These are phyloP conservation scores for Mycena citricolor DNA, from an alignment of 1,284 basidiomycete genomes.

Conservation along the genomic window DNA sequence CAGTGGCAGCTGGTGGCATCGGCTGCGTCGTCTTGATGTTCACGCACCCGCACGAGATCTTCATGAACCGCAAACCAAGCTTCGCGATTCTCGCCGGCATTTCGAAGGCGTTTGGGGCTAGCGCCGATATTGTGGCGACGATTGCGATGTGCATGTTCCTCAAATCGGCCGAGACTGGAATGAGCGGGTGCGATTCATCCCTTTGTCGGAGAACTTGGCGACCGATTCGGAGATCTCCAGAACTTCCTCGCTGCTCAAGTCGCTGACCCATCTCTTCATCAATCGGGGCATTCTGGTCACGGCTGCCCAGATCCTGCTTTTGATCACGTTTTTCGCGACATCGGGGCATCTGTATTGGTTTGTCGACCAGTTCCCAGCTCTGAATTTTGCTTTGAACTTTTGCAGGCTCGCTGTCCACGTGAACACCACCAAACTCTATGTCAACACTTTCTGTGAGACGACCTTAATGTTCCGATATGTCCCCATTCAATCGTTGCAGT, in stretches of 20 bases:
- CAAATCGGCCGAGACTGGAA: slow-evolving; percentile 34
- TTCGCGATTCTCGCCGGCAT: slow-evolving; percentile 43
- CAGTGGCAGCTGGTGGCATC: slow-evolving; percentile 7
- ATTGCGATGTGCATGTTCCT: slow-evolving; percentile 41
- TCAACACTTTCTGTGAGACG: slow-evolving; percentile 39
- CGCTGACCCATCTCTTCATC: slow-evolving; percentile 35
- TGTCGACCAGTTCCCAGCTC: slow-evolving; percentile 5
- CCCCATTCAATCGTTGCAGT: slow-evolving; percentile 6
- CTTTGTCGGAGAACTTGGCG: background rate
- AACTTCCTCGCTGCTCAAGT: slow-evolving; percentile 35
- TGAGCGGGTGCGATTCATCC: slow-evolving; percentile 29
- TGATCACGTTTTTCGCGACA: slow-evolving; percentile 35
- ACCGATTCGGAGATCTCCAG: too few species aligned
- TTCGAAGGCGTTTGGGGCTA: slow-evolving; percentile 42
- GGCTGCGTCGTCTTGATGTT: slow-evolving; percentile 33
- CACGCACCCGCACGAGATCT: slow-evolving; percentile 29
- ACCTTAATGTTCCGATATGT: slow-evolving; percentile 3
- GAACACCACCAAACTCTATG: slow-evolving; percentile 38
- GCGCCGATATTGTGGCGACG: slow-evolving; percentile 44
- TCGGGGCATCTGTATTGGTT: slow-evolving; percentile 33
- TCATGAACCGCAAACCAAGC: slow-evolving; percentile 28
- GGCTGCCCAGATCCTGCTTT: slow-evolving; percentile 32
- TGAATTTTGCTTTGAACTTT: background rate
- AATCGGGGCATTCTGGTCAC: slow-evolving; percentile 37
- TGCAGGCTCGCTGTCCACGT: slow-evolving; percentile 38